A percentile compares a stretch with the other conserved stretches of the same genome.
These are phyloP conservation scores for Curvularia sp. DNA, from an alignment of 2,329 filamentous ascomycete species.

Conservation along the genomic window DNA sequence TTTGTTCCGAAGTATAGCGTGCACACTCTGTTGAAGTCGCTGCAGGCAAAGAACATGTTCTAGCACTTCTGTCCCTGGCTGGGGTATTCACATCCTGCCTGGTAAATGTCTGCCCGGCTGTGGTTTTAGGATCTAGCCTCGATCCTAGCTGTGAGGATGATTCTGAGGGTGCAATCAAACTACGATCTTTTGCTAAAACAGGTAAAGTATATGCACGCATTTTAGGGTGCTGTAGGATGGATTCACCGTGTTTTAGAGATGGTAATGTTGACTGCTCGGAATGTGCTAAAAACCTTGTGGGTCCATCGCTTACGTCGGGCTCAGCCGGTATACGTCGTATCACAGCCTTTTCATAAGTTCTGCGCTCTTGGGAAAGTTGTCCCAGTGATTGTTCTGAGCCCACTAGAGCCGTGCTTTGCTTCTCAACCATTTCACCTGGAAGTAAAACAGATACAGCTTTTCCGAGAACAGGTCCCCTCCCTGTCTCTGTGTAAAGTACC, in stretches of 20 bases:
- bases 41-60: constrained; percentile 7
- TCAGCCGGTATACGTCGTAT: constrained; percentile 5
- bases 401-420: constrained; percentile 7
- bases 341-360: not conserved
- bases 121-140: constrained; percentile 3
- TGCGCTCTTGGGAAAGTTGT: constrained; percentile 4
- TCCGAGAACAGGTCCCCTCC: constrained; percentile 1
- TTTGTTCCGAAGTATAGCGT: constrained; percentile 3
- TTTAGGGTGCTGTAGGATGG: not conserved
- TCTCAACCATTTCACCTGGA: not conserved
- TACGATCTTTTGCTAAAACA: constrained; percentile 5
- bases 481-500: constrained; percentile 1
- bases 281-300: constrained; percentile 6
- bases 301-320: constrained; percentile 4
- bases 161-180: not conserved
- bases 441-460: constrained; percentile 6
- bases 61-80: constrained; percentile 2
- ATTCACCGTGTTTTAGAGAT: not conserved
- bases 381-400: constrained; percentile 2
- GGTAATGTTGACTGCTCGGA: constrained; percentile 3
- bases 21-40: constrained; percentile 2
- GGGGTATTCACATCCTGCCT: constrained; percentile 2
- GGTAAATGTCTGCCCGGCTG: constrained; percentile 20
- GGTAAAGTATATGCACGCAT: constrained; percentile 3
- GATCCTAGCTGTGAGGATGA: constrained; percentile 3